A percentile compares a stretch with the other conserved stretches of the same genome.
phyloP scores from a whole-genome alignment of 805 yeast species.

The Torulaspora quercuum region DNA sequence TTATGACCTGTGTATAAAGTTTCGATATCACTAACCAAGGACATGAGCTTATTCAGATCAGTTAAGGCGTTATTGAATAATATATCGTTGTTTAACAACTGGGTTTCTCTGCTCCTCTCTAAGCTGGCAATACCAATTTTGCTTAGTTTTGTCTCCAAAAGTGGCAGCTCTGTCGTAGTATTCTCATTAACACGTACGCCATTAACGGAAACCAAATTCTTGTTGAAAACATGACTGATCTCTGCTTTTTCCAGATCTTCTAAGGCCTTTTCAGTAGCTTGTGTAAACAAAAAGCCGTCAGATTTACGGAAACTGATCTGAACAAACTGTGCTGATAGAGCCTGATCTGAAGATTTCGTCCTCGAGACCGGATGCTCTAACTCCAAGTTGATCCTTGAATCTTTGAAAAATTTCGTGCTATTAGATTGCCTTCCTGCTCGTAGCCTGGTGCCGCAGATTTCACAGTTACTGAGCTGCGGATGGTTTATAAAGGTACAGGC shows the following conservation, averaged over 20 bases:
- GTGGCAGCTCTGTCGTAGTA: constrained; percentile 11
- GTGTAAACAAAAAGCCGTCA: constrained; percentile 56
- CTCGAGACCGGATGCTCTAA: constrained; percentile 35
- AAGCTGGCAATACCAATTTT: constrained; percentile 69
- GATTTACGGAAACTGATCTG: constrained; percentile 75
- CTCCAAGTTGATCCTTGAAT: constrained; percentile 32
- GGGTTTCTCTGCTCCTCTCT: constrained; percentile 52
- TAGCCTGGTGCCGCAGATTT: constrained; percentile 73
- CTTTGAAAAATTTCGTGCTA: constrained; percentile 31
- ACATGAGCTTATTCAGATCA: constrained; percentile 72
- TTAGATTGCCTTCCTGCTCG: constrained; percentile 23
- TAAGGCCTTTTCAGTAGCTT: constrained; percentile 44
- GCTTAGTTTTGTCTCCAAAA: constrained; percentile 31
- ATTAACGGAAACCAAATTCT: constrained; percentile 37
- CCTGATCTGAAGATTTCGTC: constrained; percentile 17
- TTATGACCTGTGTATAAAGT: constrained; percentile 45
- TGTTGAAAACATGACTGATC: constrained; percentile 21
- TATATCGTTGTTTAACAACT: constrained; percentile 54
- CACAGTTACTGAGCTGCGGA: constrained; percentile 72
- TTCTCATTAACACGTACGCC: constrained; percentile 23
- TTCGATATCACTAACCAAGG: constrained; percentile 72
- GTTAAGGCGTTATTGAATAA: constrained; percentile 66
- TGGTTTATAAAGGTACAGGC: constrained; percentile 81
- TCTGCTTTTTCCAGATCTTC: constrained; percentile 51
- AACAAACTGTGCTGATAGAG: constrained; percentile 33